phyloP scores from a whole-genome alignment of 306 rosid species.

The Pachyrhizus erosus region DNA sequence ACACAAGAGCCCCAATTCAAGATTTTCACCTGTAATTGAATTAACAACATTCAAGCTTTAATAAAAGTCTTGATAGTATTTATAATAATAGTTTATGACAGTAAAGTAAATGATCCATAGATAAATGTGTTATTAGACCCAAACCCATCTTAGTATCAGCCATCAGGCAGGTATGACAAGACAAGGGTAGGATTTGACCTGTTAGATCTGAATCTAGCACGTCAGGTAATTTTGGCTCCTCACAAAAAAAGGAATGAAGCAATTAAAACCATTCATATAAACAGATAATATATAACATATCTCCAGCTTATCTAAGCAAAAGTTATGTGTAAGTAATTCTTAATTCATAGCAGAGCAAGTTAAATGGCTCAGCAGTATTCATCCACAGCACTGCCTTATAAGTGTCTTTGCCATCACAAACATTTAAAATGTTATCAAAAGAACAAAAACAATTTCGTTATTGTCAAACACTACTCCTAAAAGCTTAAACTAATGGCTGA shows the following conservation, averaged over 20 bases:
- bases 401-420: not conserved
- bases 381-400: not conserved
- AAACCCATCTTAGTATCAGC: conserved; percentile 28
- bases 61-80: conserved; percentile 9
- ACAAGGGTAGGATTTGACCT: conserved; percentile 10
- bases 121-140: not conserved
- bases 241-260: not conserved
- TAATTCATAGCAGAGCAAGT: conserved; percentile 25
- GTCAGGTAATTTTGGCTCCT: conserved; percentile 34
- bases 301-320: conserved; percentile 24
- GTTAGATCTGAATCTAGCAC: not conserved
- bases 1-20: conserved; percentile 4
- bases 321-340: conserved; percentile 2
- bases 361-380: conserved; percentile 5
- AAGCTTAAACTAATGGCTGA: conserved; percentile 1
- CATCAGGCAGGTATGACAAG: conserved; percentile 23
- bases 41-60: conserved; percentile 31
- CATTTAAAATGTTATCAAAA: not conserved
- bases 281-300: not conserved
- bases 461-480: conserved; percentile 9
- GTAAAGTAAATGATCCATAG: conserved; percentile 15
- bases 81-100: not conserved
- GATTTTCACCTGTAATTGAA: conserved; percentile 1
- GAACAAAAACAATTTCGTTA: conserved; percentile 5
- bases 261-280: not conserved